Evolutionary conservation across 495 filamentous ascomycete species (phyloP).

Genomic region (Talaromyces nanjingensis): DNA sequence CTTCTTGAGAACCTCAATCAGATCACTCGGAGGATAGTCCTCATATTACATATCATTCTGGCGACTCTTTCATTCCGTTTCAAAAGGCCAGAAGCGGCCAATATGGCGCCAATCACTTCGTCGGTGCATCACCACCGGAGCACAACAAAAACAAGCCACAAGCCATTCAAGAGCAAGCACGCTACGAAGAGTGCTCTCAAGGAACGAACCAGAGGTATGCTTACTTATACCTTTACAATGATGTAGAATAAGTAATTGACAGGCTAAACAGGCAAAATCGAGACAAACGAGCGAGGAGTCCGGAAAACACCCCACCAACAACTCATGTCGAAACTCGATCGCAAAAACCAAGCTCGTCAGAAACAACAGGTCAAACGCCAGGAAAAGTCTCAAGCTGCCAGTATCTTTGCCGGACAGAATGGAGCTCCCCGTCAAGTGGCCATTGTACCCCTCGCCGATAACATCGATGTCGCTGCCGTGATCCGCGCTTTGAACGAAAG

Average conservation of each 20-base stretch:
- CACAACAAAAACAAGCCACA: conserved; percentile 79
- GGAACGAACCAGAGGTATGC: conserved; percentile 70
- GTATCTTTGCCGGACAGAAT: conserved; percentile 75
- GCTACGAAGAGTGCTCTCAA: conserved; percentile 81
- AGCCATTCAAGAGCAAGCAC: conserved; percentile 85
- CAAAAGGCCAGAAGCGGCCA: conserved; percentile 67
- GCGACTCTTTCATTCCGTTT: conserved; percentile 77
- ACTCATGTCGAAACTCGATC: conserved; percentile 93
- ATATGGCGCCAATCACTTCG: conserved; percentile 37
- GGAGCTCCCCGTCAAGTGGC: conserved; percentile 90
- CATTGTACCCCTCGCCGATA: conserved; percentile 72
- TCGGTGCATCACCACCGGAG: conserved; percentile 77
- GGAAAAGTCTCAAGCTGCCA: conserved; percentile 66
- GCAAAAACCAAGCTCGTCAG: conserved; percentile 88
- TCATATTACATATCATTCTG: conserved; percentile 17
- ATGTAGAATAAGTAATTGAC: conserved; percentile 1
- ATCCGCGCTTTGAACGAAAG: conserved; percentile 67
- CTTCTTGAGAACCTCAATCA: no score
- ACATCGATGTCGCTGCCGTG: conserved; percentile 57
- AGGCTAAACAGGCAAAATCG: conserved; percentile 49
- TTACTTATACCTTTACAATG: not conserved
- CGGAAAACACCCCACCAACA: conserved; percentile 92
- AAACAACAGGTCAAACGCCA: conserved; percentile 71
- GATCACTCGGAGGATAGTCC: no score
- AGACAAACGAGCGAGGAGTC: conserved; percentile 47